These are phyloP conservation scores for Fonsecaea erecta DNA, from an alignment of 2,329 filamentous ascomycete genomes.

Conservation along the genomic window DNA sequence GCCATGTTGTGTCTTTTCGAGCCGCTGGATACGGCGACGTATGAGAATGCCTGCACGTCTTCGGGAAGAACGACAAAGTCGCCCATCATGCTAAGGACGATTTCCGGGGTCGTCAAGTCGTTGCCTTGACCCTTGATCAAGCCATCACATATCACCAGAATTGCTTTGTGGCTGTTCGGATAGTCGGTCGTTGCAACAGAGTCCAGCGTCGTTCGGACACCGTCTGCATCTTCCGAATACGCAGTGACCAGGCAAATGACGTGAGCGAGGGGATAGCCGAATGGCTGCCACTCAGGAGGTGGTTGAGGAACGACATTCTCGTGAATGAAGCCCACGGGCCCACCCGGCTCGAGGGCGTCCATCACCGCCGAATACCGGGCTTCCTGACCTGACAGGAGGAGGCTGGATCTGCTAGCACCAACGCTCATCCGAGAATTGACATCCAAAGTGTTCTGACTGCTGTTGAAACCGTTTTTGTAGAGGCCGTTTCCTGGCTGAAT, in stretches of 20 bases:
- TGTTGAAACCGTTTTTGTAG: constrained; percentile 65
- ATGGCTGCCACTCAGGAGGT: constrained; percentile 95
- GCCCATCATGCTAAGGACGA: constrained; percentile 90
- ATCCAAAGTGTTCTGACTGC: constrained; percentile 62
- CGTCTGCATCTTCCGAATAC: constrained; percentile 93
- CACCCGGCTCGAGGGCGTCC: constrained; percentile 68
- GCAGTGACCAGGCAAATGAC: constrained; percentile 93
- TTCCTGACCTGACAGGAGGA: constrained; percentile 62
- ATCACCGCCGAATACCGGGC: constrained; percentile 59
- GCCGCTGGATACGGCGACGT: constrained; percentile 93
- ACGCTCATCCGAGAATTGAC: constrained; percentile 50
- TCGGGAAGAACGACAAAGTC: constrained; percentile 80
- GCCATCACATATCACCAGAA: constrained; percentile 95
- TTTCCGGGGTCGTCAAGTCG: constrained; percentile 82
- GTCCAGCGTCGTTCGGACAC: constrained; percentile 89
- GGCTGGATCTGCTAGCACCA: constrained; percentile 58
- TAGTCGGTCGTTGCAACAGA: constrained; percentile 98
- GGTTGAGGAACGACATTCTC: constrained; percentile 95
- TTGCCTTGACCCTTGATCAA: constrained; percentile 97
- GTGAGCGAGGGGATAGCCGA: constrained; percentile 92
- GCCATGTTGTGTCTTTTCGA: constrained; percentile 99
- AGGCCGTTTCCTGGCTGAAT: constrained; percentile 65
- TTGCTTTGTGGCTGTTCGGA: constrained; percentile 97
- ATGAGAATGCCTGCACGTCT: constrained; percentile 88
- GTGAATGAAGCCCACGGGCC: constrained; percentile 93